Conservation (phyloP, 2,329 filamentous ascomycete species). For the Didymella pomorum region DNA sequence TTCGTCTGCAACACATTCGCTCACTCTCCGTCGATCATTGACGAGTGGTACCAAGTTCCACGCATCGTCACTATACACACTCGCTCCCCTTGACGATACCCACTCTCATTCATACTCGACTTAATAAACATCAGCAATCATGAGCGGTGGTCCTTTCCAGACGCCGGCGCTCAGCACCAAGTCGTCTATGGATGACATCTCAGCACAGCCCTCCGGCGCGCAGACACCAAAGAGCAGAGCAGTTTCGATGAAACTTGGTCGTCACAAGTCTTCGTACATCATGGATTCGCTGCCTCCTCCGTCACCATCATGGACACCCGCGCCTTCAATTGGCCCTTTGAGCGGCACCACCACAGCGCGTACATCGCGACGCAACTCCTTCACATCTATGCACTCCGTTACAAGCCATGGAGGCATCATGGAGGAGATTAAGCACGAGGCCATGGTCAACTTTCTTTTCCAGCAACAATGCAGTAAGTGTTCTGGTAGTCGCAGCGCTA, state of each 20-base stretch:
- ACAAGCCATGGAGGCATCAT: slow-evolving; percentile 22
- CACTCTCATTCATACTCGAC: slow-evolving; percentile 3
- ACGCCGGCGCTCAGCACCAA: slow-evolving; percentile 17
- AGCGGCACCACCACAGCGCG: slow-evolving; percentile 22
- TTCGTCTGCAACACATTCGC: slow-evolving; percentile 14
- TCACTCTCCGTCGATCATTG: slow-evolving; percentile 20
- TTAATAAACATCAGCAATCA: slow-evolving; percentile 6
- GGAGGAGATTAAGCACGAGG: slow-evolving; percentile 79
- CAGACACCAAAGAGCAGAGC: slow-evolving; percentile 17
- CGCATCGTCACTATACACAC: slow-evolving; percentile 8
- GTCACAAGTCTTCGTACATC: slow-evolving; percentile 26
- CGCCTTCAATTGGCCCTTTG: slow-evolving; percentile 17
- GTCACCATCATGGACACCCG: slow-evolving; percentile 22
- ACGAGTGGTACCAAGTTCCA: slow-evolving; percentile 7
- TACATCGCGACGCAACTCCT: slow-evolving; percentile 32
- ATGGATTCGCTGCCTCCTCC: slow-evolving; percentile 26
- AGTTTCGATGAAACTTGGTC: slow-evolving; percentile 17
- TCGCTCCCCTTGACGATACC: slow-evolving; percentile 10
- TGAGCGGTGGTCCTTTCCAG: slow-evolving; percentile 20
- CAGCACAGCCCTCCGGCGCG: slow-evolving; percentile 14
- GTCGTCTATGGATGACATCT: slow-evolving; percentile 18
- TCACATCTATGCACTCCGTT: slow-evolving; percentile 23
- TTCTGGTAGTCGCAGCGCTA: slow-evolving; percentile 8
- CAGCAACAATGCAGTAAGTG: slow-evolving; percentile 72
- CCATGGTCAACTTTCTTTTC: slow-evolving; percentile 84